These are phyloP conservation scores for Neonectria magnoliae DNA, from an alignment of 2,329 filamentous ascomycete species.

Conservation along the genomic window DNA sequence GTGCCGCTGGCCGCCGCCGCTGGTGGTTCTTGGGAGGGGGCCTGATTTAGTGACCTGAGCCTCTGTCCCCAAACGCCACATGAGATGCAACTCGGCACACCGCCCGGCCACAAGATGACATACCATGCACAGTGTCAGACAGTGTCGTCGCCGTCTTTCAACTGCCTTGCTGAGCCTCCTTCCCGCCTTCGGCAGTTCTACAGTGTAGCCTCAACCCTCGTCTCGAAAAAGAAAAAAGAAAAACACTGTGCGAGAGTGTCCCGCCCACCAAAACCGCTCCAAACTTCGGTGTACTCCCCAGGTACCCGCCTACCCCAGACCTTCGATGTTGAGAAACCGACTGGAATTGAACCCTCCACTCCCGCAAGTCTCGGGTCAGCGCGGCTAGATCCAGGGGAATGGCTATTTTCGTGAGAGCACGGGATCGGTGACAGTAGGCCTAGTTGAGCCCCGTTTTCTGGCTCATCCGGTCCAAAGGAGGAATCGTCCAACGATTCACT, in stretches of 20 bases:
- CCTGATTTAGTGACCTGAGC: constrained; percentile 1
- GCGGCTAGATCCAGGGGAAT: constrained; percentile 16
- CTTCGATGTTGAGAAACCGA: constrained; percentile 9
- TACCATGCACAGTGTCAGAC: background rate
- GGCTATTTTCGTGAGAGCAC: constrained; percentile 24
- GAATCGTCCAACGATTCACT: background rate
- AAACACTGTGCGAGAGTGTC: constrained; percentile 12
- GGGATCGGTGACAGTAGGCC: constrained; percentile 21
- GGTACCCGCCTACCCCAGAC: constrained; percentile 17
- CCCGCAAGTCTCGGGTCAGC: constrained; percentile 19
- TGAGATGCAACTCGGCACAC: background rate
- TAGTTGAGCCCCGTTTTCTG: too few species aligned
- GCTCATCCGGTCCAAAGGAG: background rate
- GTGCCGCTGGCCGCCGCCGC: constrained; percentile 12
- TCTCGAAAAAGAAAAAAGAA: background rate
- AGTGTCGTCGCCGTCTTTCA: background rate
- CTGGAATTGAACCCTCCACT: constrained; percentile 14
- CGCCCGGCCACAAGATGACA: background rate
- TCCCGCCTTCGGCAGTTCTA: constrained; percentile 1
- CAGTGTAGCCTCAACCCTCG: background rate
- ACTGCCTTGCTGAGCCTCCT: background rate
- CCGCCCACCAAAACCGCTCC: background rate
- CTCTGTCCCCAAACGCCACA: background rate
- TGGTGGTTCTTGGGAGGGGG: constrained; percentile 1
- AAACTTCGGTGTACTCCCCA: constrained; percentile 1